phyloP scores from a whole-genome alignment of 1,284 basidiomycete genomes.

The Ustilago hordei region DNA sequence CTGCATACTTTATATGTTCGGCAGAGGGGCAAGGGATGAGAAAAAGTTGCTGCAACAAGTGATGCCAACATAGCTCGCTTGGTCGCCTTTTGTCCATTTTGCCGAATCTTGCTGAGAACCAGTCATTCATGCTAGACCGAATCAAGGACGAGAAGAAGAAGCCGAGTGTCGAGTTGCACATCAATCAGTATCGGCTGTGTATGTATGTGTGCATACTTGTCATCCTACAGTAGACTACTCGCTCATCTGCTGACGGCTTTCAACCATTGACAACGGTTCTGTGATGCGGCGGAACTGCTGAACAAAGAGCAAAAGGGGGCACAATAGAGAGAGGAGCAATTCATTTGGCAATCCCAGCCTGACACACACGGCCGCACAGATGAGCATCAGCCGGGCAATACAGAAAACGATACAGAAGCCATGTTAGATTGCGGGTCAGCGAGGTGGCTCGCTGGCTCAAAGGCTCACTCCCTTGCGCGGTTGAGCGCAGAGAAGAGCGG shows the following conservation, averaged over 20 bases:
- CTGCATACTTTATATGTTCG: conserved; percentile 10
- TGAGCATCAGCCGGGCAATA: too few species aligned
- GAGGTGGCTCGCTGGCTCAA: too few species aligned
- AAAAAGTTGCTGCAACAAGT: background rate
- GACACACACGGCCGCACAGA: too few species aligned
- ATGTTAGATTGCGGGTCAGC: too few species aligned
- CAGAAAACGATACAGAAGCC: too few species aligned
- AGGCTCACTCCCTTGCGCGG: too few species aligned
- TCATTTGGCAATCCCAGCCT: background rate
- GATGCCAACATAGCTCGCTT: background rate
- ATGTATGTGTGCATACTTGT: background rate
- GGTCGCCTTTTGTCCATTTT: background rate
- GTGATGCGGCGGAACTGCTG: background rate
- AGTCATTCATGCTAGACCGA: background rate
- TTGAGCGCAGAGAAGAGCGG: too few species aligned
- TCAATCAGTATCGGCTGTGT: background rate
- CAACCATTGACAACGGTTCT: background rate
- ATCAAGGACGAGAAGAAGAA: background rate
- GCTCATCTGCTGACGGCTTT: background rate
- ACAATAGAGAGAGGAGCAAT: background rate
- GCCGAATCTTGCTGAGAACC: background rate
- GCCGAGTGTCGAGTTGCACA: conserved; percentile 1
- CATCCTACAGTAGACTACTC: background rate
- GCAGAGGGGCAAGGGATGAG: background rate
- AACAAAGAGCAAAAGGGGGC: background rate